Evolutionary conservation across 2,329 filamentous ascomycete species (phyloP).

Genomic region (Myriosclerotinia scirpicola): DNA sequence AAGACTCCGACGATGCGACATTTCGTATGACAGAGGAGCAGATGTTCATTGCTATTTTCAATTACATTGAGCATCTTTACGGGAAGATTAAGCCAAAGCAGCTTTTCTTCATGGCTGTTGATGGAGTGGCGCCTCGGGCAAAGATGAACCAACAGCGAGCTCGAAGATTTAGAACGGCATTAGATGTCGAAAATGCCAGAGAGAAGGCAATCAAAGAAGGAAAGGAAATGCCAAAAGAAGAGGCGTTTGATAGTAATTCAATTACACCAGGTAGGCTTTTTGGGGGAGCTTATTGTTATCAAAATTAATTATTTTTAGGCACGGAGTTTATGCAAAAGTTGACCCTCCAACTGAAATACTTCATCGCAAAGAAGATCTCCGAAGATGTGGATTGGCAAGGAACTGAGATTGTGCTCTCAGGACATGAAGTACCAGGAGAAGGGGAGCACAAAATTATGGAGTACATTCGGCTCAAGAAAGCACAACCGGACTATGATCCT

Average conservation of each 20-base stretch:
- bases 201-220: slow-evolving; percentile 91
- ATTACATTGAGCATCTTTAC: slow-evolving; percentile 98
- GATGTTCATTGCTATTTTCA: slow-evolving; percentile 99
- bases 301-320: slow-evolving; percentile 43
- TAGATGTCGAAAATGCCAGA: slow-evolving; percentile 84
- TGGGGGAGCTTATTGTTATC: slow-evolving; percentile 16
- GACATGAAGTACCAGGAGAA: slow-evolving; percentile 96
- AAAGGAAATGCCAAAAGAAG: slow-evolving; percentile 89
- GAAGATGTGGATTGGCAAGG: slow-evolving; percentile 98
- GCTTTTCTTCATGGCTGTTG: slow-evolving; percentile 99
- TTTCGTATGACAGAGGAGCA: slow-evolving; percentile 95
- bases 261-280: slow-evolving; percentile 74
- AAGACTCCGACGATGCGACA: slow-evolving; percentile 72
- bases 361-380: slow-evolving; percentile 97
- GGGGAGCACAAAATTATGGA: slow-evolving; percentile 99
- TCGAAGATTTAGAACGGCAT: slow-evolving; percentile 87
- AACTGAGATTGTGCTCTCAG: slow-evolving; percentile 92
- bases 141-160: slow-evolving; percentile 99
- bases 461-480: slow-evolving; percentile 96
- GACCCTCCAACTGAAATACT: slow-evolving; percentile 92
- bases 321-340: slow-evolving; percentile 98
- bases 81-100: slow-evolving; percentile 98
- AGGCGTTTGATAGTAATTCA: slow-evolving; percentile 97
- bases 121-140: slow-evolving; percentile 93
- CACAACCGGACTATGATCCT: slow-evolving; percentile 86